Evolutionary conservation across 2,329 filamentous ascomycete genomes (phyloP), one percentile per base, ranked within the genome.

Genomic region (Celoporthe dispersa): DNA sequence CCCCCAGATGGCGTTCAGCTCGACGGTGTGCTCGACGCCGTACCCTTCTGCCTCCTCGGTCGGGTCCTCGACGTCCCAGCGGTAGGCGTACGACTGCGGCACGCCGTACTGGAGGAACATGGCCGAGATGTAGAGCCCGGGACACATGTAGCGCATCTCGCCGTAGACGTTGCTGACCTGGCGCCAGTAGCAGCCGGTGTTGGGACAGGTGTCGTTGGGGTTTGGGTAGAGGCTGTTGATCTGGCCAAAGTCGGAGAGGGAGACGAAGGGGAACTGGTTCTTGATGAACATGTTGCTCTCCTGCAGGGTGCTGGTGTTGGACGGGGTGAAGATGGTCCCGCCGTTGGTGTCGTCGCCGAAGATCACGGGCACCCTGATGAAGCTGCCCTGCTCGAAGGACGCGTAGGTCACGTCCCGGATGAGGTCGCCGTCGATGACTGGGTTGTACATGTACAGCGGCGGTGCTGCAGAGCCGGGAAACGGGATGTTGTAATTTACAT

Each of bases 1-100:
- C 0, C 91, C 91, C 81, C 88, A 94, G 65, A 94, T 88, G 0
- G 90, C 89, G 64, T 86, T 84, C 0, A 89, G 73, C 76, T 94
- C 92, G 11, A 88, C 84, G 0, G 88, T 91, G 74, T 94, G 92
- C 8, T 86, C 85, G 0, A 92, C 90, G 0, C 92, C 92, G 1
- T 84, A 76, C 1, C 91, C 91, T 2, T 80, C 75, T 0, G 80
- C 81, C 31, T 87, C 80, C 62, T 87, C 81, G 0, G 75, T 74
- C 0, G 86, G 84, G 71, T 93, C 91, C 57, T 87, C 80, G 3
- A 93, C 91, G 68, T 90, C 86, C 80, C 89, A 93, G 57, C 87
- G 87, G 77, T 94, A 94, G 76, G 88, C 90, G 85, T 87, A 94
- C 33, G 84, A 87, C 1, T 77, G 75, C 25, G 76, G 35, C 44